Conservation (phyloP, 129 eudicot species). For the Chrysanthemum makinoi region DNA sequence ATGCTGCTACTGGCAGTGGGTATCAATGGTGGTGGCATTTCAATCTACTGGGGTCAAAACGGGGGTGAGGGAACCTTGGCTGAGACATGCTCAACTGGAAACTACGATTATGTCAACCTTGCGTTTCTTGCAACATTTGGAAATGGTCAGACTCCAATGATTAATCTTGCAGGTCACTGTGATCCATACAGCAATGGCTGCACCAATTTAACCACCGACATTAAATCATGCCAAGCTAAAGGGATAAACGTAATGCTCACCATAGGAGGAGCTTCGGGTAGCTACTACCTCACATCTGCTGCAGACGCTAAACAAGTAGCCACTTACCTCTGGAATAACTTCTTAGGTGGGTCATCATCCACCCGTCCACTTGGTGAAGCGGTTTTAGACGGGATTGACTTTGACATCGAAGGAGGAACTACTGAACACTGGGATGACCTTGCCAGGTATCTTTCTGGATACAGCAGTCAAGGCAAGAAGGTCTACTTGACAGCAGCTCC, state of each 20-base stretch:
- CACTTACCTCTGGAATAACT: constrained; percentile 5
- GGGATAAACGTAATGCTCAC: not conserved
- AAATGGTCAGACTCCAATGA: constrained; percentile 16
- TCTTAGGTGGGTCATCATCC: constrained; percentile 12
- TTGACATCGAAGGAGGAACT: constrained; percentile 11
- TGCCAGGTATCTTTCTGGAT: not conserved
- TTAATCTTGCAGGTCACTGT: constrained; percentile 15
- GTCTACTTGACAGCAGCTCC: constrained; percentile 12
- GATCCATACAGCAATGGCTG: constrained; percentile 7
- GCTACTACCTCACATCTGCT: not conserved
- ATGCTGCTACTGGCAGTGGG: constrained; percentile 21
- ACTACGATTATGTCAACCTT: constrained; percentile 30
- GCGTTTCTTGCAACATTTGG: constrained; percentile 39
- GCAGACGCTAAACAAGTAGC: constrained; percentile 2
- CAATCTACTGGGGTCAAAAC: constrained; percentile 49
- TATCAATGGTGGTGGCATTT: constrained; percentile 36
- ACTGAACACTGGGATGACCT: constrained; percentile 8
- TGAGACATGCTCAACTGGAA: constrained; percentile 34
- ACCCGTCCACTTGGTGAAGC: constrained; percentile 11
- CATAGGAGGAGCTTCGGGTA: constrained; percentile 4
- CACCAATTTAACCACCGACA: not conserved
- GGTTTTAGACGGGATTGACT: constrained; percentile 5
- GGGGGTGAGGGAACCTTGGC: constrained; percentile 37
- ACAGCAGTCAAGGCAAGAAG: constrained; percentile 8
- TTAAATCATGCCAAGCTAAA: constrained; percentile 4